Base-by-base conservation (phyloP, 441 rosid species). In the Croton laevigatus region DNA sequence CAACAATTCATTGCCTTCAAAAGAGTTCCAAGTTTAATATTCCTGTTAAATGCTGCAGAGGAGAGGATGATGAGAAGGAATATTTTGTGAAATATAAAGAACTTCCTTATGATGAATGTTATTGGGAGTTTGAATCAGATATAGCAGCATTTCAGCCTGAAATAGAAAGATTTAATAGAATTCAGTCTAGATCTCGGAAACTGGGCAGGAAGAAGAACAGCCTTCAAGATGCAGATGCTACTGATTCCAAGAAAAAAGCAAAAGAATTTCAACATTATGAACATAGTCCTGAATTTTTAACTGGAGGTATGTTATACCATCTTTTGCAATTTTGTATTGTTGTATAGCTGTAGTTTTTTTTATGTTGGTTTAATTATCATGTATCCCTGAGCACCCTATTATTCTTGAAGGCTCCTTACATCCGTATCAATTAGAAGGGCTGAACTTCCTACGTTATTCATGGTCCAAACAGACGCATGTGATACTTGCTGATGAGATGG, bases 401-500 rank as follows among this genome's bases (percentile, higher is more conserved):
- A 66, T 69, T 83, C 69, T 62, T 81, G 86, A 81, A 96, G 99
- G 99, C 68, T 83, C 96, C 59, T 79, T 96, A 76, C 98, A 96
- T 79, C 99, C 97, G 1, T 96, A 96, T 82, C 99, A 96, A 82
- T 89, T 96, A 72, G 98, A 93, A 85, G 98, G 99, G 58, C 84
- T 96, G 76, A 96, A 96, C 73, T 96, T 96, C 83, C 71, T 96
- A 77, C 91, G 98, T 51, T 96, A 88, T 80, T 91, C 99, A 20
- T 93, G 97, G 96, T 91, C 98, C 72, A 93, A 93, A 75, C 96
- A 91, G 71, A 96, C 98, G 0, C 98, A 96, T 82, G 99, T 91
- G 45, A 93, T 96, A 76, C 98, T 96, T 76, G 99, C 99, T 66
- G 99, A 96, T 87, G 99, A 96, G 82, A 96, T 96, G 98, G 99